Evolutionary conservation across 208 protist species (phyloP), one percentile per base, ranked within the genome.

Genomic region (Crithidia expoeki): DNA sequence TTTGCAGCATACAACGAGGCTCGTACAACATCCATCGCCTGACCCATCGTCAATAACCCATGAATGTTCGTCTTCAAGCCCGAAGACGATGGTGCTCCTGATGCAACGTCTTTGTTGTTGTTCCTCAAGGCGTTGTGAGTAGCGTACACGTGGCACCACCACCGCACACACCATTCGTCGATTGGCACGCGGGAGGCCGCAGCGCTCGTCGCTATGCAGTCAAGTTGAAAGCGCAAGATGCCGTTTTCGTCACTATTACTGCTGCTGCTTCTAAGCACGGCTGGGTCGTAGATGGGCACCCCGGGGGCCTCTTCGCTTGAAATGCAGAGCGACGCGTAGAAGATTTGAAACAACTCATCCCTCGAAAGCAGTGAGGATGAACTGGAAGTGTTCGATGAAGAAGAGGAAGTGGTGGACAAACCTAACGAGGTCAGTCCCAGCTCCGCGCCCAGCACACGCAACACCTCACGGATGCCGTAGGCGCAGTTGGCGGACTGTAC

Each of bases 111-210:
- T n/a, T n/a, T 40, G 36, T 12, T 40, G 36, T 12, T 40, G 36
- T 12, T 40, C 12, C 36, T 40, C n/a, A n/a, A n/a, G n/a, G 36
- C 36, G 36, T 40, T 40, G 19, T 47, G 36, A 1, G 10, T 49
- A 21, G 36, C 38, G 21, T 30, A 42, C 9, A 25, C 23, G 17
- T 68, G 40, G 0, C 46, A 28, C 66, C 81, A 75, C 64, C 72
- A 80, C 4, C 81, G 84, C 7, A 89, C 80, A 68, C 84, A 89
- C 68, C 77, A 83, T 47, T 86, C 84, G 14, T 89, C 84, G 17
- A 84, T 25, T 23, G 70, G 52, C 70, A 89, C 72, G 33, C 68
- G 38, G 2, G 19, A 19, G 14, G 38, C 34, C 17, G 42, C 34
- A 21, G 49, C 17, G 17, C 16, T 19, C 4, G 60, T 52, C 3